Evolutionary conservation across 768 basidiomycete species (phyloP).

Genomic region (Mycena latifolia): DNA sequence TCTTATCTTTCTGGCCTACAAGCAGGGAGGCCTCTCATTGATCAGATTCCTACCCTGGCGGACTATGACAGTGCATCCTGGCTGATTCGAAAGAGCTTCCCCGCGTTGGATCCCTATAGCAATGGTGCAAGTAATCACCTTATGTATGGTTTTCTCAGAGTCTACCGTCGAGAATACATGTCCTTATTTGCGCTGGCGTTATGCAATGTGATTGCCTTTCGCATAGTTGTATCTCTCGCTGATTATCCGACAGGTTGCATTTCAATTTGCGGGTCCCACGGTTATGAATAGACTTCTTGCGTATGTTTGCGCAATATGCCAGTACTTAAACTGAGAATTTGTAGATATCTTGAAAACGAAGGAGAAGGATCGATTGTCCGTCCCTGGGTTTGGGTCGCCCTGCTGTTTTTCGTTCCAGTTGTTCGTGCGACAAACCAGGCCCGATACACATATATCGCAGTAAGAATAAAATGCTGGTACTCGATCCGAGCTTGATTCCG

Average conservation of each 20-base stretch:
- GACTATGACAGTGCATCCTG: slow-evolving; percentile 57
- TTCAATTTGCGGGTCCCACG: slow-evolving; percentile 47
- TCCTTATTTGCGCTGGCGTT: background rate
- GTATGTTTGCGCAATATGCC: slow-evolving; percentile 37
- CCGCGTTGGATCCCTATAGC: slow-evolving; percentile 37
- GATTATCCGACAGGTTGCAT: slow-evolving; percentile 1
- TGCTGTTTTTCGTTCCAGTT: slow-evolving; percentile 49
- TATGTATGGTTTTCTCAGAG: slow-evolving; percentile 16
- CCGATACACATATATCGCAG: slow-evolving; percentile 50
- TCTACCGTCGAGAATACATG: slow-evolving; percentile 27
- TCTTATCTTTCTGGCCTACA: slow-evolving; percentile 51
- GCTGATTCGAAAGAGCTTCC: slow-evolving; percentile 48
- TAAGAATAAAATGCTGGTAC: no score
- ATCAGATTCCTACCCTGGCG: slow-evolving; percentile 60
- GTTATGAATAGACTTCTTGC: slow-evolving; percentile 54
- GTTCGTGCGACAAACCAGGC: slow-evolving; percentile 52
- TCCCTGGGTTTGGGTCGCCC: slow-evolving; percentile 64
- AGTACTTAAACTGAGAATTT: background rate
- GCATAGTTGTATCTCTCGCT: background rate
- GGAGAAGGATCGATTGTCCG: slow-evolving; percentile 39
- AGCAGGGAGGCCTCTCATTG: slow-evolving; percentile 50
- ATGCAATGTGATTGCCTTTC: background rate
- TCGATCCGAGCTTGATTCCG: no score
- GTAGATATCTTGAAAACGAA: slow-evolving; percentile 41
- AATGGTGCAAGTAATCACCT: slow-evolving; percentile 13